Conservation (phyloP, 352 stramenopile genomes). For the Globisporangium yorkense region DNA sequence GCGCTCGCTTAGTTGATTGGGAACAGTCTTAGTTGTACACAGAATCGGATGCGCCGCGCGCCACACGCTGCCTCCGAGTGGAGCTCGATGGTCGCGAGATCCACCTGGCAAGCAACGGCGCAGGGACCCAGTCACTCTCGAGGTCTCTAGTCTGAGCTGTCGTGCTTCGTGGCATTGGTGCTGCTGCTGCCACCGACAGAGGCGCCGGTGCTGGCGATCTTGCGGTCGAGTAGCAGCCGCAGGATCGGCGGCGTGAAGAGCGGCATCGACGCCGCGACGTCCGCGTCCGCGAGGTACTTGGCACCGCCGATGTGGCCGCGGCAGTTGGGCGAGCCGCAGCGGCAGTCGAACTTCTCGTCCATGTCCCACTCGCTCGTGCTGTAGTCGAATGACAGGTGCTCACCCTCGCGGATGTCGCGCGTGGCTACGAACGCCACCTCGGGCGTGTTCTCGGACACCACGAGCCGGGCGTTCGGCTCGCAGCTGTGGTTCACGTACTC, state of each 20-base stretch:
- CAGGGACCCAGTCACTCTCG: not conserved
- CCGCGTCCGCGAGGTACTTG: conserved; percentile 65
- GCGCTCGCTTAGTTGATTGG: not conserved
- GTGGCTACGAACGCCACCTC: conserved; percentile 76
- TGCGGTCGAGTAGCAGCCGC: conserved; percentile 52
- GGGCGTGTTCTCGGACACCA: conserved; percentile 66
- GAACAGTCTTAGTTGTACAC: not conserved
- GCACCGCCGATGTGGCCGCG: conserved; percentile 69
- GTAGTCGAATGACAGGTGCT: conserved; percentile 87
- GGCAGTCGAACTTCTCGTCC: conserved; percentile 87
- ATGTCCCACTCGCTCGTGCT: conserved; percentile 90
- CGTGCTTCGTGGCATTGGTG: not conserved
- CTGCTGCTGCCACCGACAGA: not conserved
- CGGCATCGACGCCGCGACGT: conserved; percentile 44
- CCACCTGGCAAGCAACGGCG: no score
- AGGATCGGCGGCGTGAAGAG: conserved; percentile 74
- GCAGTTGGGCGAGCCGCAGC: conserved; percentile 58
- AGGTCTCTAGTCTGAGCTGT: not conserved
- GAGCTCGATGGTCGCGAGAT: no score
- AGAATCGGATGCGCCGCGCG: not conserved
- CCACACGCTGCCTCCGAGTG: not conserved
- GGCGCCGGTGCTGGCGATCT: conserved; percentile 8
- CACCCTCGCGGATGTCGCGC: conserved; percentile 60
- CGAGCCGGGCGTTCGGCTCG: conserved; percentile 74
- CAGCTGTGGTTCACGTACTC: conserved; percentile 89